Percentiles rank a stretch among this genome's conserved stretches.
These are phyloP conservation scores for Papilionanthe hybrid DNA, from an alignment of 116 monocot species.

Conservation along the genomic window DNA sequence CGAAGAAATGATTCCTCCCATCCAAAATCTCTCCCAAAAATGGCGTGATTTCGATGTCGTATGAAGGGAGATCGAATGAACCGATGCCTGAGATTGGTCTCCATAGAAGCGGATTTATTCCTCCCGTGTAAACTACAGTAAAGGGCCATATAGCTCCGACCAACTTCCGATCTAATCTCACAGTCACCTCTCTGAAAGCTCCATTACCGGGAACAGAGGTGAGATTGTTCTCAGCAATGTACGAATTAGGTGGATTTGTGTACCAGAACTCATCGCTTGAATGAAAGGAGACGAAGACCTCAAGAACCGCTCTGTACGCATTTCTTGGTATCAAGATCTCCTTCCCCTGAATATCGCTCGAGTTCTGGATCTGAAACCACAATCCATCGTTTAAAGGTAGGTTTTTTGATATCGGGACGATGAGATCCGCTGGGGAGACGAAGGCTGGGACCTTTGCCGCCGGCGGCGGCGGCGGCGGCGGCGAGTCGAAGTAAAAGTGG, in stretches of 20 bases:
- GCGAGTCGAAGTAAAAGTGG: slow-evolving; percentile 27
- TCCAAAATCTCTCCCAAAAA: slow-evolving; percentile 37
- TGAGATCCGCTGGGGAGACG: slow-evolving; percentile 21
- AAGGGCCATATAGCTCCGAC: slow-evolving; percentile 46
- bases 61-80: slow-evolving; percentile 35
- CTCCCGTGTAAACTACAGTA: slow-evolving; percentile 42
- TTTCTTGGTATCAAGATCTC: slow-evolving; percentile 23
- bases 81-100: slow-evolving; percentile 42
- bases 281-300: slow-evolving; percentile 38
- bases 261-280: slow-evolving; percentile 47
- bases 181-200: slow-evolving; percentile 35
- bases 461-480: not conserved
- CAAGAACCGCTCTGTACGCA: slow-evolving; percentile 26
- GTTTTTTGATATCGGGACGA: slow-evolving; percentile 29
- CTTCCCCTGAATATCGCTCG: slow-evolving; percentile 17
- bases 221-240: slow-evolving; percentile 31
- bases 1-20: slow-evolving; percentile 30
- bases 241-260: slow-evolving; percentile 34
- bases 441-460: not conserved
- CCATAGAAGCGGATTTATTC: slow-evolving; percentile 42
- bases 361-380: slow-evolving; percentile 33
- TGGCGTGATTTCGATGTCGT: slow-evolving; percentile 41
- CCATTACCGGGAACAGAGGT: slow-evolving; percentile 25
- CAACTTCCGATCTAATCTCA: slow-evolving; percentile 20
- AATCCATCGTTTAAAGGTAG: slow-evolving; percentile 25